A percentile compares a stretch with the other conserved stretches of the same genome.
These are phyloP conservation scores for Scutellaria barbata DNA, from an alignment of 257 asterid species.

Conservation along the genomic window DNA sequence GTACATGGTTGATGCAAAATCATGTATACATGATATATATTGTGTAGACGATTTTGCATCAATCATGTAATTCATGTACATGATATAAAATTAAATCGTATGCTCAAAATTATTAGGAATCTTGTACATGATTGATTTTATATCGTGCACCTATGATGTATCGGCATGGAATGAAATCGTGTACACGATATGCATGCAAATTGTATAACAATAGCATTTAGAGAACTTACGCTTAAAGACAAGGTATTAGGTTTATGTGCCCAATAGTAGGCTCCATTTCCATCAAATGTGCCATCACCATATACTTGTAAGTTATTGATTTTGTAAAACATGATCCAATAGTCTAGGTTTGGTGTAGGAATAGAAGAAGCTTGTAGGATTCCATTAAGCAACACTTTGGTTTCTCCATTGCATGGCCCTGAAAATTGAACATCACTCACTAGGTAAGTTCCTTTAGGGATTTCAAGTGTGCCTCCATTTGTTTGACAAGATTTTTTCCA, in stretches of 20 bases:
- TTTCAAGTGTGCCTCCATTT: conserved; percentile 38
- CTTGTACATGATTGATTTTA: no score
- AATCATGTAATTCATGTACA: no score
- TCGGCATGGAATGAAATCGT: no score
- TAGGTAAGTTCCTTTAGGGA: conserved; percentile 55
- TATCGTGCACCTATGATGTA: no score
- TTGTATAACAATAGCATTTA: no score
- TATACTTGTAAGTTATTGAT: not conserved
- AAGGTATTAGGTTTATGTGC: no score
- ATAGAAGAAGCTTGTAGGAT: conserved; percentile 26
- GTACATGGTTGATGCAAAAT: no score
- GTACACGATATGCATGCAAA: no score
- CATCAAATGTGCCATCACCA: conserved; percentile 37
- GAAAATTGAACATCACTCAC: conserved; percentile 32
- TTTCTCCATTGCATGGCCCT: conserved; percentile 46
- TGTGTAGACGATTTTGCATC: no score
- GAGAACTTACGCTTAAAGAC: not conserved
- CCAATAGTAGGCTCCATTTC: conserved; percentile 42
- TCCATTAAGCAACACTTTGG: conserved; percentile 2
- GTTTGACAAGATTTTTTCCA: conserved; percentile 59
- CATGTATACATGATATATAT: no score
- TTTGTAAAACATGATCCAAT: conserved; percentile 16
- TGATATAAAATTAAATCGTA: no score
- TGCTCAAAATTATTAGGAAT: no score
- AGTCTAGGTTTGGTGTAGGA: not conserved